Percentiles rank a stretch among this genome's conserved stretches.
phyloP scores from a whole-genome alignment of 1,284 basidiomycete species.

The Ceratobasidium sp. region DNA sequence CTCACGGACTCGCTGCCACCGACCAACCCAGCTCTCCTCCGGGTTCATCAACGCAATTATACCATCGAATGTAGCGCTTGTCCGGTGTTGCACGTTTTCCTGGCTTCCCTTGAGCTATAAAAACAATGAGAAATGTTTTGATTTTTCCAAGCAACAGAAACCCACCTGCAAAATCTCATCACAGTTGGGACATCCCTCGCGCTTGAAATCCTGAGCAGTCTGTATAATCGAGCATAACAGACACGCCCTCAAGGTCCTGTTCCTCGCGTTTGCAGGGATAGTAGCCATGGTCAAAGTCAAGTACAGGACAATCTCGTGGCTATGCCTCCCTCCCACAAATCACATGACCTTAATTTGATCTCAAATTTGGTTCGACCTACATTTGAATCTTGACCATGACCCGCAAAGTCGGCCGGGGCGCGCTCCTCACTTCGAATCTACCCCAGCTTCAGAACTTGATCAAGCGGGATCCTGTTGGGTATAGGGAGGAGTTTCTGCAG shows the following conservation, averaged over 20 bases:
- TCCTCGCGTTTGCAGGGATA: conserved; percentile 70
- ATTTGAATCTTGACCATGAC: conserved; percentile 32
- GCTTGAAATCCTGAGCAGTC: conserved; percentile 83
- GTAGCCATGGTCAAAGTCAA: conserved; percentile 48
- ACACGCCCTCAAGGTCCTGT: conserved; percentile 86
- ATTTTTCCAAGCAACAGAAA: conserved; percentile 21
- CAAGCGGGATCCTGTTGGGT: conserved; percentile 90
- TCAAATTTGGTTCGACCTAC: conserved; percentile 34
- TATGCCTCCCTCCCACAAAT: not conserved
- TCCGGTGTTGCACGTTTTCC: conserved; percentile 88
- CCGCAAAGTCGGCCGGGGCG: conserved; percentile 49
- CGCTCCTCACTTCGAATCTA: conserved; percentile 63
- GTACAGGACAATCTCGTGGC: conserved; percentile 4
- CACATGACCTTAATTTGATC: conserved; percentile 41
- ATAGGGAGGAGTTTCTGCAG: conserved; percentile 97
- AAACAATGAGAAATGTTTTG: conserved; percentile 8
- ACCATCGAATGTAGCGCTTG: conserved; percentile 95
- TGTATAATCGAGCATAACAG: conserved; percentile 93
- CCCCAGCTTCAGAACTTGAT: conserved; percentile 92
- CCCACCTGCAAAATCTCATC: conserved; percentile 92
- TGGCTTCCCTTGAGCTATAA: conserved; percentile 87
- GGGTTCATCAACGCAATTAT: conserved; percentile 90
- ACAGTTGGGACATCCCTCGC: conserved; percentile 94
- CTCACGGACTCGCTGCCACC: conserved; percentile 91
- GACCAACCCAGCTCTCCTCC: conserved; percentile 92